Percentiles rank a stretch among this genome's conserved stretches.
Evolutionary conservation across 1,284 basidiomycete species (phyloP).

Genomic region (Cutaneotrichosporon spelunceum): DNA sequence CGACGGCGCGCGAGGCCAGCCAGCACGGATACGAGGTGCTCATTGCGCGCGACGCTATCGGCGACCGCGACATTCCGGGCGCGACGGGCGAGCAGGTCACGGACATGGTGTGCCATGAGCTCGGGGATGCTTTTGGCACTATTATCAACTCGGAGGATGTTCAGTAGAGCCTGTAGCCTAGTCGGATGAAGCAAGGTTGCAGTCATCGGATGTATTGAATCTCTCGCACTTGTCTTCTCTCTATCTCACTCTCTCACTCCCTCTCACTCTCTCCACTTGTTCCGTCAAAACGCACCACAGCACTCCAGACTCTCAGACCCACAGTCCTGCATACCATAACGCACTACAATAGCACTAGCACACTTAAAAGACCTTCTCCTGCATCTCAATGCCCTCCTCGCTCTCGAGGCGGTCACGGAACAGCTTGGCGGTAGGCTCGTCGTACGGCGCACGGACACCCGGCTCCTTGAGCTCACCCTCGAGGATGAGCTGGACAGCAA

Average conservation of each 20-base stretch:
- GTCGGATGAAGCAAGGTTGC: not conserved
- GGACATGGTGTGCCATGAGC: slow-evolving; percentile 19
- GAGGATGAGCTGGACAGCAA: slow-evolving; percentile 77
- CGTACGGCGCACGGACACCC: slow-evolving; percentile 86
- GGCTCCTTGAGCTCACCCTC: slow-evolving; percentile 68
- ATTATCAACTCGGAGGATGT: slow-evolving; percentile 21
- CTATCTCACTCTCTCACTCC: too few relatives aligned
- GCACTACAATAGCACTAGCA: not conserved
- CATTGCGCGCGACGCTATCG: slow-evolving; percentile 29
- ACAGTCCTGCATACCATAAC: not conserved
- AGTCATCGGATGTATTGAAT: too few relatives aligned
- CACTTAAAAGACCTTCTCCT: slow-evolving; percentile 59
- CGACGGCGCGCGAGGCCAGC: slow-evolving; percentile 30
- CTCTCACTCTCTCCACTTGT: not conserved
- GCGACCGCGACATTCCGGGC: slow-evolving; percentile 34
- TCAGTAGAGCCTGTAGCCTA: slow-evolving; percentile 5
- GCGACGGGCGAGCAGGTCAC: slow-evolving; percentile 21
- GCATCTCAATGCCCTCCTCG: slow-evolving; percentile 73
- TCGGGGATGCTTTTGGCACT: slow-evolving; percentile 23
- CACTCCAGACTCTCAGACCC: too few relatives aligned
- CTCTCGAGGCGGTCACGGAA: slow-evolving; percentile 71
- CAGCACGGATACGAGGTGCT: slow-evolving; percentile 31
- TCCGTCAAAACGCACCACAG: not conserved
- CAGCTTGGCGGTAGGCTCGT: slow-evolving; percentile 73
- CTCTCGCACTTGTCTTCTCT: too few relatives aligned